A percentile compares a stretch with the other conserved stretches of the same genome.
These are phyloP conservation scores for Daldinia decipiens DNA, from an alignment of 495 filamentous ascomycete species.

Conservation along the genomic window DNA sequence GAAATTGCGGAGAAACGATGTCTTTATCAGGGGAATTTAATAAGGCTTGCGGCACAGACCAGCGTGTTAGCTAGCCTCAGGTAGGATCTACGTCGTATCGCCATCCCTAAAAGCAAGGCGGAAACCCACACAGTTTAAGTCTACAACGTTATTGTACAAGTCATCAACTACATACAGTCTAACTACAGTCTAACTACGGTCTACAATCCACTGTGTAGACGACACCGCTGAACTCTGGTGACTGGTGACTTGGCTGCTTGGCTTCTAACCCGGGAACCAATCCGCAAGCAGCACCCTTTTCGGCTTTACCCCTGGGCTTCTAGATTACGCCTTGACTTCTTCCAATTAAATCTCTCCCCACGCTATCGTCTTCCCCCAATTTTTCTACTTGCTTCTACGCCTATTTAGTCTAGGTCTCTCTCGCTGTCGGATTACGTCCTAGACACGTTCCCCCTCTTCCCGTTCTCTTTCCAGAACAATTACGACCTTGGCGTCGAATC, in stretches of 20 bases:
- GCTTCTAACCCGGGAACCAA: conserved; percentile 25
- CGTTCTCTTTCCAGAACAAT: conserved; percentile 42
- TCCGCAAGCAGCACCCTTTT: conserved; percentile 26
- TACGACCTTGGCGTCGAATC: conserved; percentile 47
- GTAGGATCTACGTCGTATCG: conserved; percentile 27
- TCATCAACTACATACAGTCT: too few species aligned
- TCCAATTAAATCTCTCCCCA: conserved; percentile 36
- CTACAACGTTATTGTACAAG: conserved; percentile 29
- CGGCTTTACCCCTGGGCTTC: conserved; percentile 31
- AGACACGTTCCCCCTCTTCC: conserved; percentile 22
- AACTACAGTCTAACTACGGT: too few species aligned
- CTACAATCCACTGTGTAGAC: neutral
- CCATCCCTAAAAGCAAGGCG: conserved; percentile 41
- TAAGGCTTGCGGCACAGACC: conserved; percentile 9
- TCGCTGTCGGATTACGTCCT: conserved; percentile 31
- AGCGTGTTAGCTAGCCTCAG: conserved; percentile 25
- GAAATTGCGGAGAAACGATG: neutral
- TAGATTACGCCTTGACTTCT: conserved; percentile 34
- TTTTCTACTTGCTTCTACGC: conserved; percentile 39
- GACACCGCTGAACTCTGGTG: conserved; percentile 10
- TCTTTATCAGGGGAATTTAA: neutral
- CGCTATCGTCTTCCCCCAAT: conserved; percentile 30
- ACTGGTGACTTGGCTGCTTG: conserved; percentile 2
- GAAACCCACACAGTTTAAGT: conserved; percentile 38
- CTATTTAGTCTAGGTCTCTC: conserved; percentile 44